These are phyloP conservation scores for Mollisia scopiformis DNA, from an alignment of 2,329 filamentous ascomycete species.

Conservation along the genomic window DNA sequence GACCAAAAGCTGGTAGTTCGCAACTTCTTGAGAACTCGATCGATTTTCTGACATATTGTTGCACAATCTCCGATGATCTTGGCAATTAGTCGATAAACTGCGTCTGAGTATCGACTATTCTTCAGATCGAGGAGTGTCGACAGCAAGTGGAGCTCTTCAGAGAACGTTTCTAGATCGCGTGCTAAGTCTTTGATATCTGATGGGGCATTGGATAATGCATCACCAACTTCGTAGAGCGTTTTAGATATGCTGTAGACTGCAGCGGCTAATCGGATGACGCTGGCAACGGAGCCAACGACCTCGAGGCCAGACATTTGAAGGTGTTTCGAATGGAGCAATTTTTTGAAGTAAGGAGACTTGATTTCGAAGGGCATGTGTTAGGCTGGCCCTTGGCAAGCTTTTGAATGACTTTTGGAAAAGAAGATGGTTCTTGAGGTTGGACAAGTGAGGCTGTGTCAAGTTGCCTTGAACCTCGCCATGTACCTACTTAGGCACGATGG, in stretches of 20 bases:
- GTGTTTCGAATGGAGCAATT: too few species aligned
- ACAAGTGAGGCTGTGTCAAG: neutral
- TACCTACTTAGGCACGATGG: neutral
- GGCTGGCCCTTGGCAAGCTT: neutral
- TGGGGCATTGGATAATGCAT: constrained; percentile 21
- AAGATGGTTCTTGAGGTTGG: neutral
- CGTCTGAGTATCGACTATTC: constrained; percentile 15
- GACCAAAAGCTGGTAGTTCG: constrained; percentile 14
- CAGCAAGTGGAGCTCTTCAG: constrained; percentile 17
- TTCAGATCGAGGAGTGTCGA: constrained; percentile 19
- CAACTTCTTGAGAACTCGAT: constrained; percentile 19
- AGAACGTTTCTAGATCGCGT: constrained; percentile 23
- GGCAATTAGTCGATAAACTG: constrained; percentile 21
- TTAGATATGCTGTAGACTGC: constrained; percentile 24
- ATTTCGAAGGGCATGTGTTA: neutral
- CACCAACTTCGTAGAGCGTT: constrained; percentile 19
- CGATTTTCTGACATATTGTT: constrained; percentile 23
- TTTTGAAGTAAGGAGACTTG: too few species aligned
- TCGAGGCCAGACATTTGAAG: constrained; percentile 22
- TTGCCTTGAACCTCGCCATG: neutral
- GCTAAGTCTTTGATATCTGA: constrained; percentile 27
- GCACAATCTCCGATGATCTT: constrained; percentile 27
- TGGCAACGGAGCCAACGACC: constrained; percentile 19
- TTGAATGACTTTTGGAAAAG: neutral
- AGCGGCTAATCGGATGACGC: constrained; percentile 20